Evolutionary conservation across 2,329 filamentous ascomycete species (phyloP).

Genomic region (Aspergillus tanneri): DNA sequence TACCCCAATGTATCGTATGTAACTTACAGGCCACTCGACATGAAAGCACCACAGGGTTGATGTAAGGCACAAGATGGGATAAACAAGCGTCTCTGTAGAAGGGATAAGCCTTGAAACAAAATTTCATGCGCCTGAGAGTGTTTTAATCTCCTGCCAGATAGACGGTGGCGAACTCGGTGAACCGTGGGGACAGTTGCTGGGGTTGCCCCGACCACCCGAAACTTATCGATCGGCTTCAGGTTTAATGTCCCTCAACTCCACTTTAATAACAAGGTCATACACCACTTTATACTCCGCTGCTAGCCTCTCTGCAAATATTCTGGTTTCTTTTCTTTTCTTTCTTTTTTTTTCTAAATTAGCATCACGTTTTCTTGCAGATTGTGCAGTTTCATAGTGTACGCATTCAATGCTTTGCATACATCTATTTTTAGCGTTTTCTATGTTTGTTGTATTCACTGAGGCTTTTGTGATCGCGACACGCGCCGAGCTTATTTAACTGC

Average conservation of each 20-base stretch:
- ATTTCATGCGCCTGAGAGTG: no score
- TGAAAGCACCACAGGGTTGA: no score
- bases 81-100: no score
- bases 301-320: neutral
- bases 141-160: no score
- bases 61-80: no score
- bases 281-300: constrained; percentile 3
- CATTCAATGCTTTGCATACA: neutral
- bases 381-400: neutral
- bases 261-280: constrained; percentile 13
- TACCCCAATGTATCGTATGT: no score
- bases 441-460: constrained; percentile 11
- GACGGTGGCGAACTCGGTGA: no score
- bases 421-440: neutral
- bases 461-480: constrained; percentile 22
- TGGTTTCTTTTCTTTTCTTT: neutral
- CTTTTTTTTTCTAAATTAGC: neutral
- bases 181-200: no score
- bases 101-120: no score
- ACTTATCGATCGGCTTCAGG: constrained; percentile 9
- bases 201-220: constrained; percentile 26
- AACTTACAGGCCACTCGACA: no score
- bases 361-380: no score
- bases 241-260: constrained; percentile 11
- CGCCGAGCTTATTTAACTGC: constrained; percentile 19